phyloP scores from a whole-genome alignment of 176 grass and related monocot species.

The Dendrocalamus sinicus region DNA sequence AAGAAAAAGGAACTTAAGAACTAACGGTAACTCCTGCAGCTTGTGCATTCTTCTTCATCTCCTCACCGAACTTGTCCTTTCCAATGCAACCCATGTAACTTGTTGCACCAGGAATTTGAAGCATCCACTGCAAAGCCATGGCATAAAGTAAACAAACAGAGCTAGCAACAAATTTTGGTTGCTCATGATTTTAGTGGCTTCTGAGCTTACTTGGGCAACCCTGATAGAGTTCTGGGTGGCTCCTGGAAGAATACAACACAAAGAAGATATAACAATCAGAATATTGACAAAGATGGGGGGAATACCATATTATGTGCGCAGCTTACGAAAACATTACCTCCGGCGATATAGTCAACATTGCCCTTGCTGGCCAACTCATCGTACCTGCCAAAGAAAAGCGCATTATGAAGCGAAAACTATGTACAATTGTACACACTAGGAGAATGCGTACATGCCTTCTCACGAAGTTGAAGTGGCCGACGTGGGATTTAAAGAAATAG shows the following conservation, averaged over 20 bases:
- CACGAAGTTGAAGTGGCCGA: not conserved
- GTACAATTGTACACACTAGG: not conserved
- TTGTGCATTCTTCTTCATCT: conserved; percentile 86
- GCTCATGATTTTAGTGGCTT: conserved; percentile 10
- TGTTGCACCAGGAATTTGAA: conserved; percentile 87
- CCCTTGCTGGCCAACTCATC: conserved; percentile 80
- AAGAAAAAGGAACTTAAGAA: conserved; percentile 19
- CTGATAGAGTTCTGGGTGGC: conserved; percentile 97
- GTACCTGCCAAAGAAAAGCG: conserved; percentile 54
- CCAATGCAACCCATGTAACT: conserved; percentile 97
- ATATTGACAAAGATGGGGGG: conserved; percentile 9
- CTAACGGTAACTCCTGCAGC: conserved; percentile 84
- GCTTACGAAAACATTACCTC: conserved; percentile 60
- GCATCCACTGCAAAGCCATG: conserved; percentile 82
- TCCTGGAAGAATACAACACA: conserved; percentile 59
- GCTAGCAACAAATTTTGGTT: not conserved
- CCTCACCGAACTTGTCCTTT: conserved; percentile 96
- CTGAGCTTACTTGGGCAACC: conserved; percentile 85
- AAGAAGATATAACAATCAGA: conserved; percentile 28
- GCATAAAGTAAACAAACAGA: conserved; percentile 44
- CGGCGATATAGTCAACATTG: conserved; percentile 94
- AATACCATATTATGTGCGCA: not conserved
- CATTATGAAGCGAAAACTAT: not conserved
- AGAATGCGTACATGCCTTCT: not conserved
- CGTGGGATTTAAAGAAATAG: not conserved